Percentiles rank a stretch among this genome's conserved stretches.
Conservation (phyloP, 2,329 filamentous ascomycete genomes). For the Exophiala dermatitidis region DNA sequence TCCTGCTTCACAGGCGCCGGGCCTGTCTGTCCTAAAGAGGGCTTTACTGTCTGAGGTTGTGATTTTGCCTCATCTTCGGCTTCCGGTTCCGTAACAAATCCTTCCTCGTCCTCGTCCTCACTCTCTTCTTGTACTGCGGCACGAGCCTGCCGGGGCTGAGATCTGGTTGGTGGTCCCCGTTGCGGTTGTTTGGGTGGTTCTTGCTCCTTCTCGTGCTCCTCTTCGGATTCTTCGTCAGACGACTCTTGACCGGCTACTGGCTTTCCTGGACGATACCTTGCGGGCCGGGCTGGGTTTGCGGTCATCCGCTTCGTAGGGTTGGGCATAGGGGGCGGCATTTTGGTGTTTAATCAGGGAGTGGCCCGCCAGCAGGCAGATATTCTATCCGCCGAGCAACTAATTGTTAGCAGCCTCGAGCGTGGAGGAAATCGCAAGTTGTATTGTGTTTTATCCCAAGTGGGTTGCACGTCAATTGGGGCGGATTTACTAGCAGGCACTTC, state of each 20-base stretch:
- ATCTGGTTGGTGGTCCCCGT: constrained; percentile 37
- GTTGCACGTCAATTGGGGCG: too few relatives aligned
- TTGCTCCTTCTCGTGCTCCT: constrained; percentile 45
- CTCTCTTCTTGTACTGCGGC: constrained; percentile 15
- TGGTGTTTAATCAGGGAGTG: neutral
- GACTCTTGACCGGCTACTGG: constrained; percentile 45
- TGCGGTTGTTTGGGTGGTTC: constrained; percentile 35
- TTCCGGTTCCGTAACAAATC: constrained; percentile 54
- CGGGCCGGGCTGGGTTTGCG: constrained; percentile 71
- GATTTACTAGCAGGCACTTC: too few relatives aligned
- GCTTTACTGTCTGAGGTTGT: constrained; percentile 14
- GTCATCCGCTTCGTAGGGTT: constrained; percentile 70
- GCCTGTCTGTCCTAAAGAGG: constrained; percentile 4
- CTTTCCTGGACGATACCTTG: constrained; percentile 82
- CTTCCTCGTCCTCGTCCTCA: constrained; percentile 45
- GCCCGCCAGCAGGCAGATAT: too few relatives aligned
- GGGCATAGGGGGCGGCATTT: constrained; percentile 40
- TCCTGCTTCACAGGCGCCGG: constrained; percentile 7
- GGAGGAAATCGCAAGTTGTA: too few relatives aligned
- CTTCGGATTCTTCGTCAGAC: constrained; percentile 45
- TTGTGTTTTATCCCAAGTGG: too few relatives aligned
- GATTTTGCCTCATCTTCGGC: constrained; percentile 34
- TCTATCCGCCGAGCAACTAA: too few relatives aligned
- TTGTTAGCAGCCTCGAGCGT: too few relatives aligned
- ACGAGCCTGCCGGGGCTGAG: constrained; percentile 25